Base-by-base conservation (phyloP, 805 yeast genomes). In the Lachancea quebecensis region DNA sequence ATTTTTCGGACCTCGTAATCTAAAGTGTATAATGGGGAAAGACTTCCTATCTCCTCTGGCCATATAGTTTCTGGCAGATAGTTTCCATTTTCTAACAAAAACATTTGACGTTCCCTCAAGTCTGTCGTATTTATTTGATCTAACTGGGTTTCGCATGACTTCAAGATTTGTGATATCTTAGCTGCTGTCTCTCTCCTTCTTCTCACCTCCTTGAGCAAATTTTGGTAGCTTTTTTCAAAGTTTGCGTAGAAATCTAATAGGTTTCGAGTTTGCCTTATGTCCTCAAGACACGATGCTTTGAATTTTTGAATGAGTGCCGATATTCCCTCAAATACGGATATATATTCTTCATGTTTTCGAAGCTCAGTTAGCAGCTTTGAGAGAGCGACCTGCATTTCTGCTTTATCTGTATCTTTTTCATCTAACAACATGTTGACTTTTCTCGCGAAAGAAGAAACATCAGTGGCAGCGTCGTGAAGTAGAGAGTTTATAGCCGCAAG, bases 21-120 rank as follows among this genome's bases (percentile, higher is more conserved):
- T 21, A 63, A 40, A 10, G 56, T 44, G 45, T 56, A 65, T 34
- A 60, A 39, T 11, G 66, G 64, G 34, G 56, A 41, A 25, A 53
- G 35, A 51, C 62, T 61, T 30, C 64, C 71, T 31, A 66, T 62
- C 34, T 72, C 60, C 2, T 71, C 71, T 1, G 70, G 65, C 78
- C 79, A 77, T 2, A 78, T 62, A 48, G 75, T 76, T 38, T 61
- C 67, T 0, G 90, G 90, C 11, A 82, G 62, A 50, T 61, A 82
- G 35, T 73, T 74, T 0, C 81, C 82, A 60, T 79, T 69, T 4
- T 63, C 57, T 2, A 57, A 51, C 38, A 78, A 50, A 50, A 82
- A 82, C 10, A 55, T 44, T 15, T 65, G 54, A 35, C 85, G 65
- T 10, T 61, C 56, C 1, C 55, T 57, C 32, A 60, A 56, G 49